Evolutionary conservation across 2,329 filamentous ascomycete genomes (phyloP).

Genomic region (Alternaria longipes): DNA sequence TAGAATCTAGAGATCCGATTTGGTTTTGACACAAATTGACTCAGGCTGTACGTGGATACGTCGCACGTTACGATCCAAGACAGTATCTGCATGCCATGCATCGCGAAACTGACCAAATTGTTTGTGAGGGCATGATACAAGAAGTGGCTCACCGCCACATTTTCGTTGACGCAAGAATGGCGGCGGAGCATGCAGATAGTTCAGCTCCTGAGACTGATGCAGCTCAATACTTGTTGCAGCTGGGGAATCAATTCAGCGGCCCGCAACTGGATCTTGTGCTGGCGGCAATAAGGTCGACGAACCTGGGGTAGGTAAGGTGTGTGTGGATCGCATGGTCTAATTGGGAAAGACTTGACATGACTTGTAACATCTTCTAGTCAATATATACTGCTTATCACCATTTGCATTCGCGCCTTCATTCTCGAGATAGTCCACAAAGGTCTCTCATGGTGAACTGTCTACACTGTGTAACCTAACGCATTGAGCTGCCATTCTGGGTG

Average conservation of each 20-base stretch:
- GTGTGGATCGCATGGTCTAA: no score
- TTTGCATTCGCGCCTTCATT: no score
- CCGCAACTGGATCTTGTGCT: background rate
- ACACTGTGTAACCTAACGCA: fast-evolving
- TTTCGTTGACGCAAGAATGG: background rate
- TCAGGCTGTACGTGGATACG: background rate
- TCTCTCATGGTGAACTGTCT: background rate
- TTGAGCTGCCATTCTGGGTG: background rate
- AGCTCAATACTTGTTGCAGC: background rate
- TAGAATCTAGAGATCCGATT: no score
- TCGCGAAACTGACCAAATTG: background rate
- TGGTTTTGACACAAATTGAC: background rate
- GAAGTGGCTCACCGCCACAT: background rate
- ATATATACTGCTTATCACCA: no score
- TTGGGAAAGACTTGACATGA: no score
- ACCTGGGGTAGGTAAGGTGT: no score
- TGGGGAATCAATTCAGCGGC: background rate
- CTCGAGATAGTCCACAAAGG: no score
- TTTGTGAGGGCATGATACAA: background rate
- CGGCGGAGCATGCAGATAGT: background rate
- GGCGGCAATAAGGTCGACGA: no score
- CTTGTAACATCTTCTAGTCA: no score
- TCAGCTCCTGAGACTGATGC: background rate
- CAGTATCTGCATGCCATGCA: background rate
- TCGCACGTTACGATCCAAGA: background rate